Percentiles rank a stretch among this genome's conserved stretches.
These are phyloP conservation scores for Neurospora terricola DNA, from an alignment of 495 filamentous ascomycete genomes.

Conservation along the genomic window DNA sequence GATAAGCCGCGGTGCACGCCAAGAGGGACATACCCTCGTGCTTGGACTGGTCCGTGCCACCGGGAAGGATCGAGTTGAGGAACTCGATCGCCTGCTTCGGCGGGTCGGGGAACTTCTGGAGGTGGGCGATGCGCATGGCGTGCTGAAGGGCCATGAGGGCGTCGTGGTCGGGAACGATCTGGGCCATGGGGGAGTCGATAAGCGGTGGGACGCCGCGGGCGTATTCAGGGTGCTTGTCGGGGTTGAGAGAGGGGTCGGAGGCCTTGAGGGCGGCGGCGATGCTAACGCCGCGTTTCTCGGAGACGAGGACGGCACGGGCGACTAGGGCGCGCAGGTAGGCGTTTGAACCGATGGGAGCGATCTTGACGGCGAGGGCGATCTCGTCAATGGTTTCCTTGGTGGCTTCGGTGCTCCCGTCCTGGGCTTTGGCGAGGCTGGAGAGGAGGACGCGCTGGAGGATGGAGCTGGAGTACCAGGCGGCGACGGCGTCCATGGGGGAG, in stretches of 20 bases:
- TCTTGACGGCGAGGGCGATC: slow-evolving; percentile 56
- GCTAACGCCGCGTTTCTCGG: slow-evolving; percentile 41
- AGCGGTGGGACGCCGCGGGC: slow-evolving; percentile 14
- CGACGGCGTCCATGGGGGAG: slow-evolving; percentile 79
- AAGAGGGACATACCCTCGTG: slow-evolving; percentile 55
- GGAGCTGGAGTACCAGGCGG: slow-evolving; percentile 80
- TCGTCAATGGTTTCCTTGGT: slow-evolving; percentile 37
- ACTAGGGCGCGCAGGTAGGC: slow-evolving; percentile 71
- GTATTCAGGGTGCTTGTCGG: slow-evolving; percentile 25
- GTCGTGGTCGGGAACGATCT: slow-evolving; percentile 45
- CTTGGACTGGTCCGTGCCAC: not conserved
- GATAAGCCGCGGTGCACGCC: slow-evolving; percentile 68
- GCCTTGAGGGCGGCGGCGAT: slow-evolving; percentile 46
- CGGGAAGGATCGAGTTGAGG: slow-evolving; percentile 35
- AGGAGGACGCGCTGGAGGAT: slow-evolving; percentile 62
- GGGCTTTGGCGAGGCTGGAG: slow-evolving; percentile 38
- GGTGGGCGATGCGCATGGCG: slow-evolving; percentile 68
- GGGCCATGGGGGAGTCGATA: slow-evolving; percentile 17
- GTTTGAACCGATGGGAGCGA: slow-evolving; percentile 71
- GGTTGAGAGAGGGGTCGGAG: slow-evolving; percentile 39
- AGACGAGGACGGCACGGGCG: slow-evolving; percentile 50
- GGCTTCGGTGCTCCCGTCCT: slow-evolving; percentile 25
- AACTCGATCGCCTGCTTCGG: slow-evolving; percentile 31
- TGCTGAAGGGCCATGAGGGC: slow-evolving; percentile 64
- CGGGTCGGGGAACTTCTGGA: slow-evolving; percentile 39